Conservation (phyloP, 2,329 filamentous ascomycete genomes). For the Chaetomiaceae sp. region DNA sequence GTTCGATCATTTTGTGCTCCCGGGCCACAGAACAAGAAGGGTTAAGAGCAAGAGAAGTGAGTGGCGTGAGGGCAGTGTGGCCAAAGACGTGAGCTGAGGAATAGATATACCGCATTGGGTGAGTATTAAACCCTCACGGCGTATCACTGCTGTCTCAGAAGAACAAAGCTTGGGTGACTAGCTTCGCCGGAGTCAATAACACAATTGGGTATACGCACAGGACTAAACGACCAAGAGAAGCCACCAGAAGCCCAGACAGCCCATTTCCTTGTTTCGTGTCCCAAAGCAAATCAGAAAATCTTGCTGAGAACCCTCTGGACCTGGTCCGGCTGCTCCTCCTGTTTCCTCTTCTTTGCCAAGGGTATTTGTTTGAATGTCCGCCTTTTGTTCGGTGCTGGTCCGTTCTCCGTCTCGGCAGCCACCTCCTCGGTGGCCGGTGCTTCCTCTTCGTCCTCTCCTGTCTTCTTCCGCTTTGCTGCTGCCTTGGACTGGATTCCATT, state of each 20-base stretch:
- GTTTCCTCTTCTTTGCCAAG: conserved; percentile 53
- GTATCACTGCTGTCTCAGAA: neutral
- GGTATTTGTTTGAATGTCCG: conserved; percentile 65
- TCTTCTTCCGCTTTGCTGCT: conserved; percentile 39
- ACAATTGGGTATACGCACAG: conserved; percentile 7
- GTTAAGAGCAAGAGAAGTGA: too few species aligned
- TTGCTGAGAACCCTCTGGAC: conserved; percentile 60
- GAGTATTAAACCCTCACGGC: neutral
- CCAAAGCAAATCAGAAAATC: conserved; percentile 49
- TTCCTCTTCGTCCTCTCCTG: conserved; percentile 34
- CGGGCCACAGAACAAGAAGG: neutral
- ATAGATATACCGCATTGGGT: neutral
- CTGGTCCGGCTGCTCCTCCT: conserved; percentile 45
- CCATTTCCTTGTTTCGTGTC: neutral
- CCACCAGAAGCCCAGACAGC: neutral
- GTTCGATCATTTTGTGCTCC: neutral
- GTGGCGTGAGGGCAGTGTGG: neutral
- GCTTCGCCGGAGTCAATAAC: neutral
- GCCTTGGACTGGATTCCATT: conserved; percentile 65
- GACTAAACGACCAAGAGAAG: neutral
- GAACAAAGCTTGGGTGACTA: conserved; percentile 2
- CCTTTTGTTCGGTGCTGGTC: conserved; percentile 30
- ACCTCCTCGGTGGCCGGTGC: conserved; percentile 30
- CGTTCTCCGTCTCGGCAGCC: conserved; percentile 25
- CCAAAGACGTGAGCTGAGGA: neutral